Evolutionary conservation across 2,329 filamentous ascomycete genomes (phyloP).

Genomic region (Cordyceps farinosa): DNA sequence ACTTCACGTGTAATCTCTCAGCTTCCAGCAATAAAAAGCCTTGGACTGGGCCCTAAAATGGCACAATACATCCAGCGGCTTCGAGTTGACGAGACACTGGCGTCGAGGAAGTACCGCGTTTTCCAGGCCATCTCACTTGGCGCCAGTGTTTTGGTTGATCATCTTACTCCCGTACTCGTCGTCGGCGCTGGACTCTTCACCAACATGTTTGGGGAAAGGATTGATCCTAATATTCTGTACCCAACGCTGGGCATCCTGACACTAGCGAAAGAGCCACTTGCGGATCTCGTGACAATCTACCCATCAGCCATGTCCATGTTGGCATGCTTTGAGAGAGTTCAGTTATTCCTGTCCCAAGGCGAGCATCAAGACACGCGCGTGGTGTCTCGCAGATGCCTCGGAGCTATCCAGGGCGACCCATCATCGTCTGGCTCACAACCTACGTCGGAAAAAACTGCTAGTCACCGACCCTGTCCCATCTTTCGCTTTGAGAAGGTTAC

Average conservation of each 20-base stretch:
- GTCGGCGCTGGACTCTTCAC: neutral
- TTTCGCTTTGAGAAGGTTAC: neutral
- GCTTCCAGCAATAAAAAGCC: conserved; percentile 1
- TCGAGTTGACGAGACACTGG: neutral
- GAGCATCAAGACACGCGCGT: neutral
- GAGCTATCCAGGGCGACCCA: neutral
- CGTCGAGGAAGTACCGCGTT: neutral
- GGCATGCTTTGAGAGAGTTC: neutral
- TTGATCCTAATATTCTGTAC: neutral
- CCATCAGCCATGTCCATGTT: neutral
- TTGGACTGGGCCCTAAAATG: neutral
- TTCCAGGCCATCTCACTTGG: neutral
- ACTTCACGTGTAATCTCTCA: neutral
- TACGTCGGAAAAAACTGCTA: neutral
- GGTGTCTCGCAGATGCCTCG: neutral
- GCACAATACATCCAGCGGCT: neutral
- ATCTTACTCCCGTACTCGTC: neutral
- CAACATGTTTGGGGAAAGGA: neutral
- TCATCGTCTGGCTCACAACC: no score
- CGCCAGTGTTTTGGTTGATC: neutral
- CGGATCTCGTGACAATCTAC: neutral
- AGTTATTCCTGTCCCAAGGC: neutral
- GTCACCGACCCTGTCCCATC: neutral
- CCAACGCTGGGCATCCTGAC: neutral
- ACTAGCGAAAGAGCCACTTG: neutral